Evolutionary conservation across 345 rosid genomes (phyloP).

Genomic region (Moricandia moricandioides): DNA sequence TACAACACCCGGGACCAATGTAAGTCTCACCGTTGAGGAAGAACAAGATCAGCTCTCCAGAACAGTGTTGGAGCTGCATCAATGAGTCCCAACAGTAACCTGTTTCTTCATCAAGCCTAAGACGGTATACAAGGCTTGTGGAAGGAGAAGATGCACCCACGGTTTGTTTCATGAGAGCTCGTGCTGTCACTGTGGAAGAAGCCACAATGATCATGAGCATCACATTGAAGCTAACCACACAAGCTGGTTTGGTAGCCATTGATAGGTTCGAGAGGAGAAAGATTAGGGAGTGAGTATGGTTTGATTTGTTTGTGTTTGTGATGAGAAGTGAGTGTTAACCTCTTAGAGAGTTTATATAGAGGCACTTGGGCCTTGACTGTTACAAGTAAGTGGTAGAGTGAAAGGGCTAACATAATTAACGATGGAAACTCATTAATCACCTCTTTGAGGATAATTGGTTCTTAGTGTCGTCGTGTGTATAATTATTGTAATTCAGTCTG

Average conservation of each 20-base stretch:
- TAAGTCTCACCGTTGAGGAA: conserved; percentile 73
- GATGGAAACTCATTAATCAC: conserved; percentile 19
- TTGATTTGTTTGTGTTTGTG: conserved; percentile 18
- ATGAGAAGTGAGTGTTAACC: conserved; percentile 2
- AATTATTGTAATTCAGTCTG: not conserved
- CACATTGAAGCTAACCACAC: conserved; percentile 19
- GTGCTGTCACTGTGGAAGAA: conserved; percentile 25
- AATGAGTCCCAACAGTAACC: conserved; percentile 69
- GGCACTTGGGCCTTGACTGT: conserved; percentile 18
- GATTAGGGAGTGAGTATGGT: not conserved
- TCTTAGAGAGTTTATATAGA: conserved; percentile 27
- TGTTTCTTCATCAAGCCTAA: conserved; percentile 49
- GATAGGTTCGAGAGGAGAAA: not conserved
- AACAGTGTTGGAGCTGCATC: conserved; percentile 72
- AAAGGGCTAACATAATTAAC: conserved; percentile 12
- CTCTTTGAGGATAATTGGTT: conserved; percentile 13
- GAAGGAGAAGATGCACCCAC: conserved; percentile 19
- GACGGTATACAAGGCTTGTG: conserved; percentile 37
- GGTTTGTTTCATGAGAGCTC: conserved; percentile 29
- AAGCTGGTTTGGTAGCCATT: conserved; percentile 10
- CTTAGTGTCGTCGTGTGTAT: conserved; percentile 23
- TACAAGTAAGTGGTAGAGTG: conserved; percentile 25
- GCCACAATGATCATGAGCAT: conserved; percentile 23
- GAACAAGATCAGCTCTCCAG: conserved; percentile 64
- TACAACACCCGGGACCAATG: conserved; percentile 60